Evolutionary conservation across 139 green algal genomes (phyloP).

Genomic region (Chlamydomonas applanata): DNA sequence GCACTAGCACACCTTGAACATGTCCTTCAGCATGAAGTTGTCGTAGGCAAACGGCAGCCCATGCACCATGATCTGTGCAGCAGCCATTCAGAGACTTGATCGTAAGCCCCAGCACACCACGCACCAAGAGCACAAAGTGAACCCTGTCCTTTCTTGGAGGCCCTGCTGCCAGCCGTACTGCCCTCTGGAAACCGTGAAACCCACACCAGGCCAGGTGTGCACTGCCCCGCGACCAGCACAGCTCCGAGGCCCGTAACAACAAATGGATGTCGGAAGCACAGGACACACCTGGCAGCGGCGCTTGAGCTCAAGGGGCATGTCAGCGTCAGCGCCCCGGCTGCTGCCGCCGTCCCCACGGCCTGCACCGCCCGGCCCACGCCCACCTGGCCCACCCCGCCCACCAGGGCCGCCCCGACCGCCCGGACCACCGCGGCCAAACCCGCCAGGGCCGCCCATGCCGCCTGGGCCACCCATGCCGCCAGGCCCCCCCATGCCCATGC

Average conservation of each 20-base stretch:
- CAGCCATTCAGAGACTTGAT: background rate
- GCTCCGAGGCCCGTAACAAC: too few relatives aligned
- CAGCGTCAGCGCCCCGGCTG: slow-evolving; percentile 2
- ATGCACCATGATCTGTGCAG: slow-evolving; percentile 12
- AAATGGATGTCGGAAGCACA: background rate
- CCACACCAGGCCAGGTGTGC: too few relatives aligned
- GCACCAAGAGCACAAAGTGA: slow-evolving; percentile 70
- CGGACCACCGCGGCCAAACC: slow-evolving; percentile 19
- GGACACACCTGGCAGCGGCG: slow-evolving; percentile 10
- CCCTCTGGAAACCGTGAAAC: too few relatives aligned
- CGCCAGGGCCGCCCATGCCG: slow-evolving; percentile 12
- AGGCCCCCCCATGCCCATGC: slow-evolving; percentile 33
- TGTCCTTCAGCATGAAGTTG: slow-evolving; percentile 51
- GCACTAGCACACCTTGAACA: too few relatives aligned
- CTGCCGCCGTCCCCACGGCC: slow-evolving; percentile 8
- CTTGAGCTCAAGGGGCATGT: slow-evolving; percentile 15
- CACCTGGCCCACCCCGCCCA: too few relatives aligned
- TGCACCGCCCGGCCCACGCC: background rate
- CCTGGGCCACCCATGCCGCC: slow-evolving; percentile 37
- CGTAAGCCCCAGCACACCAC: slow-evolving; percentile 22
- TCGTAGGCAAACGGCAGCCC: slow-evolving; percentile 12
- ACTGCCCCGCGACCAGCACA: too few relatives aligned
- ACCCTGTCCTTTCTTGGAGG: too few relatives aligned
- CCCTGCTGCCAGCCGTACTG: too few relatives aligned
- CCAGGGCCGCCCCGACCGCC: background rate